Conservation (phyloP, 176 grass and related monocot genomes). For the Triticum urartu region DNA sequence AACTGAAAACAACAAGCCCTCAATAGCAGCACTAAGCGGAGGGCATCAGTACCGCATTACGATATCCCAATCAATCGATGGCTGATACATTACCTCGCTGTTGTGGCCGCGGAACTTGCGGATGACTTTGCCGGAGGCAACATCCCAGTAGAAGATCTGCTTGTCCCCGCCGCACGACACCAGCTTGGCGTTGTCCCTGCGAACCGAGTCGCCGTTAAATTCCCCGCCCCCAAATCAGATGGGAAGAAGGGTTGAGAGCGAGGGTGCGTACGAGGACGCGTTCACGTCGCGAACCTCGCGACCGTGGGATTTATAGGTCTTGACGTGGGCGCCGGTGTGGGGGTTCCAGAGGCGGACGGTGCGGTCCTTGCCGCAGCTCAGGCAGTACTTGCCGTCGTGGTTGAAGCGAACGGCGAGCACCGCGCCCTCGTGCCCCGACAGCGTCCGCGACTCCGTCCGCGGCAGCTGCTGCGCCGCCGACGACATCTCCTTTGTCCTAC, state of each 20-base stretch:
- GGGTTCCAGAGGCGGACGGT: constrained; percentile 95
- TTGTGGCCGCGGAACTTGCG: constrained; percentile 96
- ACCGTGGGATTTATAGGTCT: constrained; percentile 89
- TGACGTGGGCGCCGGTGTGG: constrained; percentile 80
- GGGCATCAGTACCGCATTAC: neutral
- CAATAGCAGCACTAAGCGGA: neutral
- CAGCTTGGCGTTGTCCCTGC: constrained; percentile 87
- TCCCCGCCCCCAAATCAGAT: constrained; percentile 10
- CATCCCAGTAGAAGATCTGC: constrained; percentile 97
- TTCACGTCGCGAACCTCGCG: constrained; percentile 95
- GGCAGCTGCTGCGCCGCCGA: constrained; percentile 47
- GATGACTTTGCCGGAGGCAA: constrained; percentile 68
- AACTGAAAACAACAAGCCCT: neutral
- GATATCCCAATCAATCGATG: neutral
- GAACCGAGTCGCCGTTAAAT: neutral
- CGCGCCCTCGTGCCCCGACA: constrained; percentile 83
- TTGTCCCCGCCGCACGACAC: constrained; percentile 83
- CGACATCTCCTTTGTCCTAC: constrained; percentile 25
- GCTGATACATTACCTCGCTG: constrained; percentile 61
- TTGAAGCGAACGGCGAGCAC: constrained; percentile 95
- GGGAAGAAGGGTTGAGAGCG: neutral
- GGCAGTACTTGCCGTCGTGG: constrained; percentile 87
- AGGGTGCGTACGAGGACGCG: constrained; percentile 58
- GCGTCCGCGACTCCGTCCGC: constrained; percentile 37
- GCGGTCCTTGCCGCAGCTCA: constrained; percentile 96